A percentile compares a stretch with the other conserved stretches of the same genome.
These are phyloP conservation scores for Passiflora organensis DNA, from an alignment of 345 rosid genomes.

Conservation along the genomic window DNA sequence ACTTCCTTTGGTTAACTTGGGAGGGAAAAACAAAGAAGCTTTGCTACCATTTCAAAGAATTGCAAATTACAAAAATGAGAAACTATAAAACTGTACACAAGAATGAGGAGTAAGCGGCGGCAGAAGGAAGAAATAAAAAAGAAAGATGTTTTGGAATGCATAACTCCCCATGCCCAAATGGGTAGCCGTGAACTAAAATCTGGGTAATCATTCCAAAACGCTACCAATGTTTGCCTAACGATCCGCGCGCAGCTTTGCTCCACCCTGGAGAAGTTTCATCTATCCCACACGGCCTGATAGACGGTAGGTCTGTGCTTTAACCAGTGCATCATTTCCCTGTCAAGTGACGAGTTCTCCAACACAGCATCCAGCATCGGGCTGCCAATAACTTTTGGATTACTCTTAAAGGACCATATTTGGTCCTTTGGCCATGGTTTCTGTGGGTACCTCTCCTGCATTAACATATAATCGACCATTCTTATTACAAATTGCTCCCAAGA, in stretches of 20 bases:
- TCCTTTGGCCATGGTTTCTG: slow-evolving; percentile 96
- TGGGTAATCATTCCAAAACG: slow-evolving; percentile 42
- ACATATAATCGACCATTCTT: neutral
- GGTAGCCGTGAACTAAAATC: slow-evolving; percentile 33
- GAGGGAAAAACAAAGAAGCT: slow-evolving; percentile 9
- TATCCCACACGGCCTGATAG: slow-evolving; percentile 78
- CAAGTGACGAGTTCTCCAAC: slow-evolving; percentile 44
- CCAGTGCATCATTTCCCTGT: slow-evolving; percentile 90
- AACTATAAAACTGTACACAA: slow-evolving; percentile 46
- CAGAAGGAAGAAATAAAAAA: neutral
- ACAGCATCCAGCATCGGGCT: slow-evolving; percentile 93
- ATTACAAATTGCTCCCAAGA: neutral
- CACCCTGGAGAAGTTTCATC: slow-evolving; percentile 18
- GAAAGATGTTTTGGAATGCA: slow-evolving; percentile 35
- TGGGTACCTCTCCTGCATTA: slow-evolving; percentile 67
- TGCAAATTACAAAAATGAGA: slow-evolving; percentile 34
- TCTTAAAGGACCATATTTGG: slow-evolving; percentile 83
- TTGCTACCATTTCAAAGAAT: slow-evolving; percentile 33
- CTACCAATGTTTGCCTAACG: neutral
- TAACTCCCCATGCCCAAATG: slow-evolving; percentile 32
- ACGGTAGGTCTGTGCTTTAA: slow-evolving; percentile 66
- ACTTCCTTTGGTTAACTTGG: slow-evolving; percentile 6
- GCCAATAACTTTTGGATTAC: slow-evolving; percentile 50
- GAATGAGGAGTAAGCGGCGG: slow-evolving; percentile 35
- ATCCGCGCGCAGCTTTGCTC: slow-evolving; percentile 5